Evolutionary conservation across 345 rosid species (phyloP).

Genomic region (Noccaea caerulescens): DNA sequence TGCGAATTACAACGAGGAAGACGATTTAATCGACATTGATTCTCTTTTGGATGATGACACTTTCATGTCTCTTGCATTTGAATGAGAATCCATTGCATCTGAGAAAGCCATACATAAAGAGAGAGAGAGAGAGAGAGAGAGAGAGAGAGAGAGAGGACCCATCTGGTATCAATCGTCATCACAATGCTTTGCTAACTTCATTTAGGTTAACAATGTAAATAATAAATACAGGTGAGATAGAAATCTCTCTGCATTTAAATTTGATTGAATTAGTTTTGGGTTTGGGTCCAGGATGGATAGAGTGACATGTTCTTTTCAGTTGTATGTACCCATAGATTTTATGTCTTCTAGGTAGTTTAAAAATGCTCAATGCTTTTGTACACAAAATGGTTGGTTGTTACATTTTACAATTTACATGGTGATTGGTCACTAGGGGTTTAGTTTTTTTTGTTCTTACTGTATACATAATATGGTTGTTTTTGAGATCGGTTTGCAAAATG

Average conservation of each 20-base stretch:
- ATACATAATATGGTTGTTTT: neutral
- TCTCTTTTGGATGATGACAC: constrained; percentile 76
- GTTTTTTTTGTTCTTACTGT: neutral
- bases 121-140: constrained; percentile 21
- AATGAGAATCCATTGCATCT: constrained; percentile 38
- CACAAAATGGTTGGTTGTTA: constrained; percentile 21
- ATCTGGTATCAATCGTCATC: constrained; percentile 21
- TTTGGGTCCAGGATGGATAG: neutral
- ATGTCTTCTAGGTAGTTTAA: constrained; percentile 2
- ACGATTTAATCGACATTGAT: constrained; percentile 59
- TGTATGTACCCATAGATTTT: constrained; percentile 36
- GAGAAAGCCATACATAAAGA: constrained; percentile 20
- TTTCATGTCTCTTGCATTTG: constrained; percentile 76
- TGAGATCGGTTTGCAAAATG: constrained; percentile 3
- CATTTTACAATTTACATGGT: constrained; percentile 21
- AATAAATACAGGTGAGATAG: constrained; percentile 33
- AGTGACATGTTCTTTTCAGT: constrained; percentile 25
- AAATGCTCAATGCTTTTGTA: constrained; percentile 3
- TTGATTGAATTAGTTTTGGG: constrained; percentile 28
- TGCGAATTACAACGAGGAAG: constrained; percentile 47
- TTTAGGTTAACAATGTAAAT: constrained; percentile 34
- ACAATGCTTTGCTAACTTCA: constrained; percentile 32
- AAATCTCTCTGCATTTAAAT: constrained; percentile 22
- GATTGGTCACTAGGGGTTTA: constrained; percentile 24
- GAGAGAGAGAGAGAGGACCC: too few relatives aligned